Evolutionary conservation across 495 filamentous ascomycete genomes (phyloP), one percentile per base, ranked within the genome.

Genomic region (Penicillium nucicola): DNA sequence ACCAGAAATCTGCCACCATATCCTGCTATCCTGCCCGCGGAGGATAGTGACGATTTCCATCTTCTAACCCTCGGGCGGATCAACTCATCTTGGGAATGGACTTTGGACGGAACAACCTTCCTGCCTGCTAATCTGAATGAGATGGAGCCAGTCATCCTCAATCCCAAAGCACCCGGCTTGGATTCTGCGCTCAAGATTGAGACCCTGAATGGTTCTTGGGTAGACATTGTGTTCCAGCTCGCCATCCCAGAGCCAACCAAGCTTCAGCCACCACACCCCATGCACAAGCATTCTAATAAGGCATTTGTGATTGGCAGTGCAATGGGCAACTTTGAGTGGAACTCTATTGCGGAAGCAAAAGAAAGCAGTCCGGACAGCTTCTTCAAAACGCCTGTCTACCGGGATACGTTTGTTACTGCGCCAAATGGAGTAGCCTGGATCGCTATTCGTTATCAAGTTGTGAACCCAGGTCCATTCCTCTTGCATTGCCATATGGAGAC

Each of bases 261-360:
- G 12, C 56, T 68, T 17, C 46, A 57, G 48, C 58, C 62, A 5
- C 61, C 71, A 25, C 79, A 82, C 45, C 70, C 73, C 0, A 74
- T 82, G 42, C 78, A 82, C 68, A 81, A 81, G 61, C 78, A 82
- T 62, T 69, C 68, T 41, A 80, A 73, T 62, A 78, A 78, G 52
- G 69, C 59, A 28, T 79, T 65, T 51, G 41, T 71, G 32, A 71
- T 80, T 42, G 79, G 77, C 3, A 30, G 49, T 18, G 73, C 68
- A n/a, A 35, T 13, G 0, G 77, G 77, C 0, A 44, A 33, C 0
- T 82, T 75, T 48, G 72, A 58, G 15, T 81, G 67, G 54, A 58
- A 47, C 10, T 66, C 63, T 12, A 67, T 79, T 5, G 65, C 58
- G 10, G 75, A 77, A 35, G 78, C 77, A 3, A 52, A 61, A 20